Base-by-base conservation (phyloP, 192 early-diverging fungal species). In the Rhizophagus clarus region DNA sequence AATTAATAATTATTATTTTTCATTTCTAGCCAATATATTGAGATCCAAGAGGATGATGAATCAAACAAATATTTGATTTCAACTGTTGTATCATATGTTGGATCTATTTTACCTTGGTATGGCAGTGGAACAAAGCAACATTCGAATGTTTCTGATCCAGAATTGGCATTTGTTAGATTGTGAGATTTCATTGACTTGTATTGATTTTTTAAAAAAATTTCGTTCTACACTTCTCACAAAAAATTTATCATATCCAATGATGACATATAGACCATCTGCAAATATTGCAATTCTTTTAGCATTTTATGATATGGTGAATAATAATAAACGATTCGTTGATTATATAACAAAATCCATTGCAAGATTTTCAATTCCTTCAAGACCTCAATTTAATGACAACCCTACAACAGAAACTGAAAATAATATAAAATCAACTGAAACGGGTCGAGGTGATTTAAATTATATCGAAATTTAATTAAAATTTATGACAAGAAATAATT, bases 251-350 rank as follows among this genome's bases (percentile, higher is more conserved):
- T 56, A 56, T 22, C 20, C 1, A 1, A 22, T 56, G 6, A 56
- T 56, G 51, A 56, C 20, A 56, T 74, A 29, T 34, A 90, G 89
- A 12, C 89, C 89, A 29, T 81, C 87, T 31, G 70, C 80, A 28
- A 82, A 86, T 60, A 61, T 84, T 10, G 81, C 87, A 2, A 72
- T 88, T 20, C 74, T 90, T 11, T 34, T 90, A 22, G 51, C 82
- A 7, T 78, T 88, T 37, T 89, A 89, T 67, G 89, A 90, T 14
- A 76, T 90, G 17, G 47, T 89, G 10, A 81, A 88, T 69, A 83
- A 74, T 15, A 90, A 90, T 67, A 70, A 79, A 32, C 72, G 60
- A 15, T 87, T 90, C 63, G 68, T 84, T 11, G 11, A 24, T 12
- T 37, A 79, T 4, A 82, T 86, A 14, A 17, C 85, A 72, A 77